Evolutionary conservation across 805 yeast species (phyloP).

Genomic region (Debaryomyces hansenii): DNA sequence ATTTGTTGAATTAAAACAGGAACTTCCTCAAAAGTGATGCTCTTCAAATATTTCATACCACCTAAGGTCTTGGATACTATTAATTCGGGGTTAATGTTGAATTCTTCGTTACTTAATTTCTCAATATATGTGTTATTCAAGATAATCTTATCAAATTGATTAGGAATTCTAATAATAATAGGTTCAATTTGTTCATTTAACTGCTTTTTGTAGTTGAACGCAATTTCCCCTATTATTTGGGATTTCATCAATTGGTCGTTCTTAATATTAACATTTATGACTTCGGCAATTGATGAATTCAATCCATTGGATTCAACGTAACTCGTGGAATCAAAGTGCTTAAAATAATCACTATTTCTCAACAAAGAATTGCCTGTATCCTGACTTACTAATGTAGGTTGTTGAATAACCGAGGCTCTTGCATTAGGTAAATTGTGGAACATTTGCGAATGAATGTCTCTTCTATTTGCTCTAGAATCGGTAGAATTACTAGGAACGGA

Average conservation of each 20-base stretch:
- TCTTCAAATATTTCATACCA: constrained; percentile 72
- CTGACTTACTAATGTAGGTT: constrained; percentile 29
- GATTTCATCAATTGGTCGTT: constrained; percentile 64
- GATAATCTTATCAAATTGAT: constrained; percentile 51
- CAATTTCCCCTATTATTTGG: constrained; percentile 81
- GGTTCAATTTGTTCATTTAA: constrained; percentile 19
- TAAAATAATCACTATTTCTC: constrained; percentile 21
- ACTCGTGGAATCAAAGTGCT: constrained; percentile 20
- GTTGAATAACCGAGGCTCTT: constrained; percentile 27
- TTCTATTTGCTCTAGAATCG: constrained; percentile 32
- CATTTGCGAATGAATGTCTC: constrained; percentile 46
- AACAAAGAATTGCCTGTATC: constrained; percentile 38
- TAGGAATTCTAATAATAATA: constrained; percentile 40
- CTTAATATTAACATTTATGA: constrained; percentile 68
- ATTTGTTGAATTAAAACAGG: constrained; percentile 78
- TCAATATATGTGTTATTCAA: constrained; percentile 38
- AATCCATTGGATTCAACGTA: constrained; percentile 62
- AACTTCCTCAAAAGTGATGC: constrained; percentile 42
- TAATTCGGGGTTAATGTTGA: constrained; percentile 45
- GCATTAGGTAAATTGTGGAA: constrained; percentile 47
- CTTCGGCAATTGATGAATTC: constrained; percentile 84
- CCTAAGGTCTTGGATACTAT: constrained; percentile 70
- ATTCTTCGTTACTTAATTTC: constrained; percentile 30
- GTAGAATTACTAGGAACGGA: constrained; percentile 25
- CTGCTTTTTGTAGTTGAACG: constrained; percentile 59